phyloP scores from a whole-genome alignment of 1,284 basidiomycete species.

The Cryptococcus sp. region DNA sequence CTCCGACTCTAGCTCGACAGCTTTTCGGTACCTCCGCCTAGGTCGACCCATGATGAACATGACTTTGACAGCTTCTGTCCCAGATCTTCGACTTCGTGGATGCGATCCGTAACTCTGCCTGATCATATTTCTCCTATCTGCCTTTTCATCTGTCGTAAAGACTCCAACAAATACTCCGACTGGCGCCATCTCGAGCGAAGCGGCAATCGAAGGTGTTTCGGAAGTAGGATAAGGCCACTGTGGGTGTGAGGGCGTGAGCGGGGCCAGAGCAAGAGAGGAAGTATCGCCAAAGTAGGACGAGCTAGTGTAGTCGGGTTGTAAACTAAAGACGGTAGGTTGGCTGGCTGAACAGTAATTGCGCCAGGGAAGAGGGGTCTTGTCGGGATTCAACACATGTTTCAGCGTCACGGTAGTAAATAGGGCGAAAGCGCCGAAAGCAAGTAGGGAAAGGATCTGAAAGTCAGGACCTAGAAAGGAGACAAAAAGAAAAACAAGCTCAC shows the following conservation, averaged over 20 bases:
- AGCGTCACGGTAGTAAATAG: constrained; percentile 50
- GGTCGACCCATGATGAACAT: constrained; percentile 90
- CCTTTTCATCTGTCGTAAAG: constrained; percentile 80
- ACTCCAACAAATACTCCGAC: constrained; percentile 87
- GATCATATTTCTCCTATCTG: constrained; percentile 83
- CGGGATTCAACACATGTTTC: constrained; percentile 89
- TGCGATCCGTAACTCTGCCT: constrained; percentile 87
- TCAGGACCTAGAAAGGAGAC: too few species aligned
- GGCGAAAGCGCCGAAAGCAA: constrained; percentile 67
- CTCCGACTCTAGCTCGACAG: constrained; percentile 85
- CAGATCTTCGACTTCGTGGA: constrained; percentile 67
- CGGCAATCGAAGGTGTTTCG: constrained; percentile 16
- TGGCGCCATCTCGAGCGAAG: constrained; percentile 62
- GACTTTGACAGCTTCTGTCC: constrained; percentile 78
- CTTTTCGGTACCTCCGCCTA: constrained; percentile 68
- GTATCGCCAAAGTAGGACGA: constrained; percentile 2
- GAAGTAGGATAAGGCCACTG: constrained; percentile 38
- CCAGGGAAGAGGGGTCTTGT: constrained; percentile 93
- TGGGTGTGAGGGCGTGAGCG: constrained; percentile 40
- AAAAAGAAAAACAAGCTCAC: too few species aligned
- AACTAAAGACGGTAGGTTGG: constrained; percentile 39
- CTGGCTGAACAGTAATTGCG: constrained; percentile 78
- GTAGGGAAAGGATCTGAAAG: constrained; percentile 50
- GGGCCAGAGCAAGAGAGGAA: constrained; percentile 17
- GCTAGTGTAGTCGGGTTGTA: constrained; percentile 13